Conservation (phyloP, 768 basidiomycete species). For the Lentinula sp. region DNA sequence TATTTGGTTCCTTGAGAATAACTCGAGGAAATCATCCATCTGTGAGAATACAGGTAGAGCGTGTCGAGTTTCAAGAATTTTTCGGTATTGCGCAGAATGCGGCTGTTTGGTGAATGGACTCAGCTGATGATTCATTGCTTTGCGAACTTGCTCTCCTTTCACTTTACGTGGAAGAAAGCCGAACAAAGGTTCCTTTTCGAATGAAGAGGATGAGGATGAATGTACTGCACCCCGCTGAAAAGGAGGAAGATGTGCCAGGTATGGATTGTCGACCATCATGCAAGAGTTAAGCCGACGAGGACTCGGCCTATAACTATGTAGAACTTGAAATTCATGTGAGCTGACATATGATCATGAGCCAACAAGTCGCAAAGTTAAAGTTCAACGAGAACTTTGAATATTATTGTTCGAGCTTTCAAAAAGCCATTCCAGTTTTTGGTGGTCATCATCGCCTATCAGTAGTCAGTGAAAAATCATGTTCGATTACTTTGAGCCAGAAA, state of each 20-base stretch:
- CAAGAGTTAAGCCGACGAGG: too few species aligned
- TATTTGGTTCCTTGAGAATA: slow-evolving; percentile 79
- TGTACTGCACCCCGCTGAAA: slow-evolving; percentile 12
- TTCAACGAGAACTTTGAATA: too few species aligned
- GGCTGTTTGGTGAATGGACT: slow-evolving; percentile 88
- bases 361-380: too few species aligned
- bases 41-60: slow-evolving; percentile 88
- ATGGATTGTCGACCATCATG: slow-evolving; percentile 23
- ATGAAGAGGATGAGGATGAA: slow-evolving; percentile 8
- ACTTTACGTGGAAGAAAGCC: slow-evolving; percentile 73
- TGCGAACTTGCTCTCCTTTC: slow-evolving; percentile 55
- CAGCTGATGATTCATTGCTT: slow-evolving; percentile 65
- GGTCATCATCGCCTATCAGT: too few species aligned
- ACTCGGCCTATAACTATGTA: too few species aligned
- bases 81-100: slow-evolving; percentile 73
- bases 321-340: too few species aligned
- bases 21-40: slow-evolving; percentile 83
- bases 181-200: slow-evolving; percentile 54
- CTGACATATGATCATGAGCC: too few species aligned
- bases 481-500: too few species aligned
- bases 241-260: slow-evolving; percentile 26
- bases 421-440: too few species aligned
- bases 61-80: slow-evolving; percentile 75
- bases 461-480: too few species aligned
- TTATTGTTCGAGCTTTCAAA: too few species aligned